These are phyloP conservation scores for Fusarium tjaetaba DNA, from an alignment of 2,329 filamentous ascomycete species.

Conservation along the genomic window DNA sequence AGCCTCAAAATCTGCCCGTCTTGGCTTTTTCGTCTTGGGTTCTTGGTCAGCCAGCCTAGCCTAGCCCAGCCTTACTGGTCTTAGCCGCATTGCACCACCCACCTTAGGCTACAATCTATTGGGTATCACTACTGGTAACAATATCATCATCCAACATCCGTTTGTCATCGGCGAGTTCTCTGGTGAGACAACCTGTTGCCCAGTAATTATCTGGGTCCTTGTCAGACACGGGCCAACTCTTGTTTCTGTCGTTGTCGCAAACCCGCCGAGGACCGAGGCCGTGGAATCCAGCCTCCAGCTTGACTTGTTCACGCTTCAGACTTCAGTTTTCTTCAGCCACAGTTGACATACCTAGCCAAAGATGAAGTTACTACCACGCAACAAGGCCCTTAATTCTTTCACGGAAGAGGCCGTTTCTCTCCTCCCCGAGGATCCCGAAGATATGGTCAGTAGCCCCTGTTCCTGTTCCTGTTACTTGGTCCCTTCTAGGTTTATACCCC, in stretches of 20 bases:
- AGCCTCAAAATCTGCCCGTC: slow-evolving; percentile 19
- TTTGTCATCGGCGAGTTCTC: background rate
- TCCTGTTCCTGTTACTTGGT: slow-evolving; percentile 9
- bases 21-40: slow-evolving; percentile 13
- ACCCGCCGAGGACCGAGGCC: slow-evolving; percentile 26
- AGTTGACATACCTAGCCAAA: background rate
- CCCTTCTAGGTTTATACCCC: slow-evolving; percentile 14
- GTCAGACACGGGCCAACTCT: slow-evolving; percentile 30
- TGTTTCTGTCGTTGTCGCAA: slow-evolving; percentile 17
- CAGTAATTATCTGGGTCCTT: background rate
- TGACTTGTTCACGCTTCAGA: background rate
- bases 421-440: slow-evolving; percentile 57
- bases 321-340: slow-evolving; percentile 26
- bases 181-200: background rate
- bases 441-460: slow-evolving; percentile 53
- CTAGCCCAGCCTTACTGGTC: slow-evolving; percentile 18
- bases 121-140: background rate
- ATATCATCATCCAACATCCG: slow-evolving; percentile 3
- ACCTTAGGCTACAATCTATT: slow-evolving; percentile 8
- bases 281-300: background rate
- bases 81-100: slow-evolving; percentile 4
- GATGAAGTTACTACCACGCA: slow-evolving; percentile 55
- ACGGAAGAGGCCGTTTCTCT: slow-evolving; percentile 55
- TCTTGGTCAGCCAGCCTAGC: slow-evolving; percentile 11
- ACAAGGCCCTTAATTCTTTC: slow-evolving; percentile 50